Percentiles rank a stretch among this genome's conserved stretches.
Conservation (phyloP, 2,329 filamentous ascomycete genomes). For the Sporothrix brunneoviolacea region DNA sequence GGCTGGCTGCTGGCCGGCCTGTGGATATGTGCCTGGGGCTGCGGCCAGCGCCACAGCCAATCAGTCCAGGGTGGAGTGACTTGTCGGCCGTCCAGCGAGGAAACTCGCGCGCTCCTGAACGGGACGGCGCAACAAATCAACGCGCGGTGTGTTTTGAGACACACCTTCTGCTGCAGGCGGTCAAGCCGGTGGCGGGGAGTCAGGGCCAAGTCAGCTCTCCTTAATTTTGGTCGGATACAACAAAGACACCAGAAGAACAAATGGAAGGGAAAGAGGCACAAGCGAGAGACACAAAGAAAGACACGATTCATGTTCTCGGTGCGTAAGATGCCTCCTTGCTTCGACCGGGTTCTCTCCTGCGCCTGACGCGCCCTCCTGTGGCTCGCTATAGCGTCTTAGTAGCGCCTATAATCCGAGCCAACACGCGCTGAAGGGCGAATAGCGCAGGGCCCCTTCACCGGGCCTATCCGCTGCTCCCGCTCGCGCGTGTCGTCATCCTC, state of each 20-base stretch:
- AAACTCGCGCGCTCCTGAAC: neutral
- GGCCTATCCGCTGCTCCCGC: slow-evolving; percentile 13
- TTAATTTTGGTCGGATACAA: neutral
- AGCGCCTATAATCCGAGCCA: too few relatives aligned
- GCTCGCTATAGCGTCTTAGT: neutral
- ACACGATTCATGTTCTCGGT: slow-evolving; percentile 2
- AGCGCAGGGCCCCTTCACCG: neutral
- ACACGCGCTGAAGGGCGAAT: neutral
- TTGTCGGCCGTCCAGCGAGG: neutral
- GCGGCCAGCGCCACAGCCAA: slow-evolving; percentile 2
- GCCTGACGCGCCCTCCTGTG: too few relatives aligned
- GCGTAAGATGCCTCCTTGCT: slow-evolving; percentile 5
- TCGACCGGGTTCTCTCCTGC: neutral
- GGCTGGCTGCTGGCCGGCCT: neutral
- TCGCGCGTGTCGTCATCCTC: neutral
- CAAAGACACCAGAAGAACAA: neutral
- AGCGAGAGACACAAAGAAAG: neutral
- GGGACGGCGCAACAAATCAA: neutral
- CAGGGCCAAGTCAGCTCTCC: neutral
- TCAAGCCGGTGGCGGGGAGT: slow-evolving; percentile 5
- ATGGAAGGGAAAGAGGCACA: neutral
- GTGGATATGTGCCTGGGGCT: neutral
- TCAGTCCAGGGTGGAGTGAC: slow-evolving; percentile 4
- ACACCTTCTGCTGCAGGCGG: slow-evolving; percentile 6
- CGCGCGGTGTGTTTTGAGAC: slow-evolving; percentile 11